Evolutionary conservation across 2,329 filamentous ascomycete species (phyloP).

Genomic region (Bipolaris oryzae): DNA sequence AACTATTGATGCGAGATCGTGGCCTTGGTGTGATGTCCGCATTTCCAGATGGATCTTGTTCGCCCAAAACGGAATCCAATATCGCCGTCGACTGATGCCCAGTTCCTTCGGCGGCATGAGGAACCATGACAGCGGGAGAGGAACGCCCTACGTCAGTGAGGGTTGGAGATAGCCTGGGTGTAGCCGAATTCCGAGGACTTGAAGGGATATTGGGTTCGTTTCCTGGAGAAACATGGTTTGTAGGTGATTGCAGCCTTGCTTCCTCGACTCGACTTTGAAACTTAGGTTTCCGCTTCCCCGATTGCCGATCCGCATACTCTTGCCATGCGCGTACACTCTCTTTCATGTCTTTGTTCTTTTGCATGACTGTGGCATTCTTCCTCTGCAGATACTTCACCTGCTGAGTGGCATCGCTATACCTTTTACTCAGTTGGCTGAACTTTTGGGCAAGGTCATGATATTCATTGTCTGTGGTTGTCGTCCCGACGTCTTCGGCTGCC

Average conservation of each 20-base stretch:
- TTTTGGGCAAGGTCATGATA: constrained; percentile 37
- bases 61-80: not conserved
- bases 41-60: not conserved
- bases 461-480: constrained; percentile 25
- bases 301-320: constrained; percentile 42
- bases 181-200: constrained; percentile 29
- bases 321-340: constrained; percentile 48
- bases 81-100: not conserved
- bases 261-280: constrained; percentile 16
- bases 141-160: constrained; percentile 19
- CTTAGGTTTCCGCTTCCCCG: constrained; percentile 31
- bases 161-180: constrained; percentile 22
- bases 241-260: constrained; percentile 9
- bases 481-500: not conserved
- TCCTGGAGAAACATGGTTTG: constrained; percentile 16
- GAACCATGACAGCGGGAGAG: constrained; percentile 26
- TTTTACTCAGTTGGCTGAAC: constrained; percentile 43
- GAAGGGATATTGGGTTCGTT: constrained; percentile 24
- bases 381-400: constrained; percentile 42
- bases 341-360: constrained; percentile 50
- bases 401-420: constrained; percentile 35
- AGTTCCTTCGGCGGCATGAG: not conserved
- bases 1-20: not conserved
- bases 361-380: constrained; percentile 42
- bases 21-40: constrained; percentile 17